Evolutionary conservation across 2,329 filamentous ascomycete species (phyloP), one percentile per base, ranked within the genome.

Genomic region (Davidsoniella eucalypti): DNA sequence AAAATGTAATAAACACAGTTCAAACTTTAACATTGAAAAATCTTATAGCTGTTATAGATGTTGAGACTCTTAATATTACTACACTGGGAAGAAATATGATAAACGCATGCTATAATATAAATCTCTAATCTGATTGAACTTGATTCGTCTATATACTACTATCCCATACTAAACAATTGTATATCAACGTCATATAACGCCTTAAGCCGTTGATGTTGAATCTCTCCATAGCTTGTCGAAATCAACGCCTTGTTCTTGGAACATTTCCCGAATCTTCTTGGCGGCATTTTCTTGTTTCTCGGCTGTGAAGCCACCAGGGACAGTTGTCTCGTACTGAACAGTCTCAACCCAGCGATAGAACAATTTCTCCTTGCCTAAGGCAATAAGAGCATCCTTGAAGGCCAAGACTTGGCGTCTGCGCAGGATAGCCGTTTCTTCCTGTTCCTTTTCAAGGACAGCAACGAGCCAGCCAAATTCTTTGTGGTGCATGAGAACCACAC

Each of bases 281-380:
- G 86, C 85, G 1, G 84, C 81, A 41, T 70, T 74, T 51, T 76
- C 69, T 64, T 94, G 87, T 59, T 78, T 74, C 60, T 87, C 82
- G 0, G 72, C 67, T 1, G 81, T 84, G 60, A 94, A 93, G 0
- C 84, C 85, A 16, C 82, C 85, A 0, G 87, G 84, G 56, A 76
- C 75, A 36, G 79, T 82, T 40, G 84, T 82, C 65, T 94, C 87
- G 59, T 79, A 93, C 65, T 95, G 87, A 46, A 95, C 80, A 60
- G 93, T 75, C 67, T 95, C 88, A 45, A 94, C 84, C 87, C 87
- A 94, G 50, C 82, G 78, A 67, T 84, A 94, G 67, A 95, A 95
- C 49, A 95, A 64, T 55, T 83, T 79, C 63, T 94, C 88, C 65
- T 94, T 94, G 41, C 83, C 87, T 64, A 92, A 71, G 2, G 72